These are phyloP conservation scores for Fusarium sp. DNA, from an alignment of 2,329 filamentous ascomycete species.

Conservation along the genomic window DNA sequence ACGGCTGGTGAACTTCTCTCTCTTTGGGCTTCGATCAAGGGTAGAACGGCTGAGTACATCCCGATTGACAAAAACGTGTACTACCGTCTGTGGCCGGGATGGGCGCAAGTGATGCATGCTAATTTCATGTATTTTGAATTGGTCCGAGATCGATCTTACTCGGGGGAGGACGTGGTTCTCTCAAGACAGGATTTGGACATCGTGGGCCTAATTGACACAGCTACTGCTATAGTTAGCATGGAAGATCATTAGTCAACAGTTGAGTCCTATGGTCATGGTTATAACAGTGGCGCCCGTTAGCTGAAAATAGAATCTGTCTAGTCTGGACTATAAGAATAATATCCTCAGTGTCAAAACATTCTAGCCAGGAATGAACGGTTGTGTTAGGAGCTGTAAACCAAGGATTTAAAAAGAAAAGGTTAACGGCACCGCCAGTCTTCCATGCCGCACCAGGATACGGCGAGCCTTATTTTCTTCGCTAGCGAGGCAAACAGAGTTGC, in stretches of 20 bases:
- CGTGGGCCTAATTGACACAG: constrained; percentile 29
- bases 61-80: constrained; percentile 49
- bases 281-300: no score
- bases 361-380: no score
- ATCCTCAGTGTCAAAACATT: no score
- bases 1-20: constrained; percentile 51
- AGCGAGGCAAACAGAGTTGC: no score
- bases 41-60: constrained; percentile 48
- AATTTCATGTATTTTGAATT: constrained; percentile 50
- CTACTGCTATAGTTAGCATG: constrained; percentile 23
- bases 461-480: no score
- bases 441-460: no score
- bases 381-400: no score
- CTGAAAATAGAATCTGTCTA: no score
- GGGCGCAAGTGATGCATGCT: constrained; percentile 51
- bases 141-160: constrained; percentile 45
- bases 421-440: no score
- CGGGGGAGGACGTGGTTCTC: constrained; percentile 40
- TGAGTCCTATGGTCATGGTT: no score
- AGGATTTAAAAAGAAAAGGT: no score
- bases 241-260: background rate
- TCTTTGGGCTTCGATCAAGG: constrained; percentile 50
- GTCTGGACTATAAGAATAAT: no score
- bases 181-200: constrained; percentile 49
- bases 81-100: constrained; percentile 50